Evolutionary conservation across 2,329 filamentous ascomycete species (phyloP), one percentile per base, ranked within the genome.

Genomic region (Paramyrothecium sp.): DNA sequence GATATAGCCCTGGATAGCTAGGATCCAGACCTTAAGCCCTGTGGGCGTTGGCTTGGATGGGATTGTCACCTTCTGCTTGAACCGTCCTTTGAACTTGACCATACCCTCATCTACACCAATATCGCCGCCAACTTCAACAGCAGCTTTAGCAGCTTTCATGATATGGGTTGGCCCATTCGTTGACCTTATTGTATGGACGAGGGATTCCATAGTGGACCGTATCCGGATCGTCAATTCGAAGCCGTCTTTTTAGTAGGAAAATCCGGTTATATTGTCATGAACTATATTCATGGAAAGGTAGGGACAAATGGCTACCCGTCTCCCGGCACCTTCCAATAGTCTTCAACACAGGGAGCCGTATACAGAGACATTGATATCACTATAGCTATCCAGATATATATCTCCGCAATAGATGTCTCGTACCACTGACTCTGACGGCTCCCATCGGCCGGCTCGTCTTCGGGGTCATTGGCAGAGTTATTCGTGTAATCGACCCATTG

Each of bases 21-120:
- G n/a, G 56, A 54, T 54, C 61, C 41, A 63, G n/a, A 60, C 51
- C 47, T 63, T 61, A 30, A 61, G 54, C 33, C 54, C 57, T 51
- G 34, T 48, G 4, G 56, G 56, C 8, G 33, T 58, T 10, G 56
- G 56, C 23, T 58, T 58, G 5, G 19, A 23, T 22, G 53, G 56
- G 26, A 58, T 48, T 12, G 47, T 55, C 5, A 44, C 46, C 19
- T 19, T 58, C 49, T 55, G 19, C n/a, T n/a, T n/a, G n/a, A n/a
- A n/a, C n/a, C n/a, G n/a, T n/a, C n/a, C n/a, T n/a, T n/a, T n/a
- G n/a, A n/a, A n/a, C n/a, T n/a, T n/a, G n/a, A n/a, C n/a, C n/a
- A n/a, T n/a, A n/a, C n/a, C n/a, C n/a, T n/a, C 56, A 51, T 58
- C 56, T 7, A 58, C 34, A 51, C 49, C 38, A 20, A 52, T 3